phyloP scores from a whole-genome alignment of 1,284 basidiomycete genomes.

The Vanrija pseudolonga region DNA sequence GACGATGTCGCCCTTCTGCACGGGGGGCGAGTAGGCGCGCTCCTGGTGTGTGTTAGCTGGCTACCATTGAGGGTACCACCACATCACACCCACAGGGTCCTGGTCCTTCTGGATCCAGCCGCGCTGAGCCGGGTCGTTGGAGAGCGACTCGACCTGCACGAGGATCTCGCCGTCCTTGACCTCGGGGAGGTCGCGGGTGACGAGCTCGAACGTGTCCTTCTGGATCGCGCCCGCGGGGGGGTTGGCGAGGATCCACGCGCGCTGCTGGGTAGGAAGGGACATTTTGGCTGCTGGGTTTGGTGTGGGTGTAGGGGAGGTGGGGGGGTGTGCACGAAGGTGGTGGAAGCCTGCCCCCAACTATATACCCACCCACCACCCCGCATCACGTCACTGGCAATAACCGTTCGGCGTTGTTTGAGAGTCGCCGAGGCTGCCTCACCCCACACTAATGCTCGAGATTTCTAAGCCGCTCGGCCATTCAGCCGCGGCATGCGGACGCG shows the following conservation, averaged over 20 bases:
- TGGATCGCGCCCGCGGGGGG: slow-evolving; percentile 24
- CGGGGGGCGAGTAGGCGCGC: slow-evolving; percentile 23
- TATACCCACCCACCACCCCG: too few relatives aligned
- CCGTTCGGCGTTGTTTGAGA: too few relatives aligned
- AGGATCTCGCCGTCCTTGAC: slow-evolving; percentile 36
- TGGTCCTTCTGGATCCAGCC: slow-evolving; percentile 31
- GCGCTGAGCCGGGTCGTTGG: slow-evolving; percentile 42
- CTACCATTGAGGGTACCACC: neutral
- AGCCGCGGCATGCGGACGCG: too few relatives aligned
- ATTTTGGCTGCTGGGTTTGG: neutral
- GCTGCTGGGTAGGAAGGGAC: slow-evolving; percentile 19
- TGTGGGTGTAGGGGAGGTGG: too few relatives aligned
- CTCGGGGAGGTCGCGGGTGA: slow-evolving; percentile 21
- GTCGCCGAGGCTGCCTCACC: too few relatives aligned
- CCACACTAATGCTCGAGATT: too few relatives aligned
- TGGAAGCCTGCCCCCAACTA: too few relatives aligned
- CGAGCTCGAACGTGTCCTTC: slow-evolving; percentile 27
- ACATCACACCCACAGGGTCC: slow-evolving; percentile 15
- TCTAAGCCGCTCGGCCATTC: too few relatives aligned
- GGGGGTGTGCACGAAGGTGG: too few relatives aligned
- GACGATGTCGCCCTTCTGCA: slow-evolving; percentile 27
- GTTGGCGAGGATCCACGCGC: slow-evolving; percentile 28
- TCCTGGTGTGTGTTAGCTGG: slow-evolving; percentile 3
- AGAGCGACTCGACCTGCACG: slow-evolving; percentile 27
- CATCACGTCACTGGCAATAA: too few relatives aligned